Evolutionary conservation across 768 basidiomycete species (phyloP), one percentile per base, ranked within the genome.

Genomic region (Lentinula edodes): DNA sequence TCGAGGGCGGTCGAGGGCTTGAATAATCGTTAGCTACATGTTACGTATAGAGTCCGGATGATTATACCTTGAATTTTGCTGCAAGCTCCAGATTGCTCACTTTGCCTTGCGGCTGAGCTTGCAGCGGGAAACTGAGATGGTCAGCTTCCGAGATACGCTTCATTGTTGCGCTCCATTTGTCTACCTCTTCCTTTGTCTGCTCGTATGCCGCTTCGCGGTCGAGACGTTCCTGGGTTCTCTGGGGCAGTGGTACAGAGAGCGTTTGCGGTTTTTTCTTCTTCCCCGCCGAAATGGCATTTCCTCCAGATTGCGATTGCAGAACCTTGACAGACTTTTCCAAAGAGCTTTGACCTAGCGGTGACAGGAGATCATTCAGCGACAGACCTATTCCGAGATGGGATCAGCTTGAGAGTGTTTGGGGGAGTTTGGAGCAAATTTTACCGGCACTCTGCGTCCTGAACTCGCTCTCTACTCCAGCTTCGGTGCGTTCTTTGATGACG

Each of bases 121-220:
- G 92, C 4, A 95, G 76, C 28, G 92, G 92, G 71, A 95, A 95
- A 57, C 87, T 92, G 43, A 95, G 74, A 73, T 93, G 90, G 62
- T 95, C 92, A 51, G 90, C 92, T 77, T 98, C 93, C 65, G 89
- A 88, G 65, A 99, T 94, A 20, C 85, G 83, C 72, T 90, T 91
- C 89, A 98, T 96, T 3, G 93, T 91, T 5, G 84, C 86, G 32
- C 84, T 84, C 97, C 96, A 98, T 77, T 96, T 97, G 64, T 91
- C 86, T 2, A 96, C 89, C 72, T 98, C 95, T 64, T 84, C 82
- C 70, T 92, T 93, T 4, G 95, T 98, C 73, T 91, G 83, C 67
- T 95, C 94, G 70, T 96, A 97, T 0, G 96, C 96, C 7, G 95
- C 96, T 70, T 94, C 88, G 53, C 96, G 87, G 66, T 97, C 93